Conservation (phyloP, 2,329 filamentous ascomycete species). For the Parascedosporium putredinis region DNA sequence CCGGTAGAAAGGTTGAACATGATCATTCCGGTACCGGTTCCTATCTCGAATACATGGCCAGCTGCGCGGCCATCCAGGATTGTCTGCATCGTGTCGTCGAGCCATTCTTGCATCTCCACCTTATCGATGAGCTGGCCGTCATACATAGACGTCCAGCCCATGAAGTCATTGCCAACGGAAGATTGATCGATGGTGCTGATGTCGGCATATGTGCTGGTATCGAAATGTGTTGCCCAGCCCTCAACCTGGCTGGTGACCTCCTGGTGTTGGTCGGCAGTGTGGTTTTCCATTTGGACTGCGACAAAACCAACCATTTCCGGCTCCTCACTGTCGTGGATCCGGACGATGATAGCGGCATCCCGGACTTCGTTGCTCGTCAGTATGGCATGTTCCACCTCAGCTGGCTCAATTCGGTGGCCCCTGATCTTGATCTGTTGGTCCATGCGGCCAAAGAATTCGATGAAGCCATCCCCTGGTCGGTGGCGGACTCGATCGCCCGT, state of each 20-base stretch:
- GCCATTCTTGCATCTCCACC: background rate
- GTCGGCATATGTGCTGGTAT: background rate
- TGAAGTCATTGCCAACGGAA: conserved; percentile 11
- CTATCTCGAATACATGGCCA: conserved; percentile 19
- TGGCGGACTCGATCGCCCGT: conserved; percentile 11
- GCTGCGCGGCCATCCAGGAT: conserved; percentile 12
- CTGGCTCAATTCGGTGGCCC: background rate
- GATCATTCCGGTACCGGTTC: conserved; percentile 21
- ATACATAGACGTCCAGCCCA: conserved; percentile 23
- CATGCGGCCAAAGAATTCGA: conserved; percentile 10
- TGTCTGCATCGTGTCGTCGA: conserved; percentile 17
- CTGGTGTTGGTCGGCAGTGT: background rate
- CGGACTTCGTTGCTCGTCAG: background rate
- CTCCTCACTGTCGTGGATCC: background rate
- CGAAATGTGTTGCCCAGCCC: background rate
- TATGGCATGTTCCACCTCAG: background rate
- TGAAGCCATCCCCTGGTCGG: conserved; percentile 7
- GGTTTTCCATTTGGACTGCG: background rate
- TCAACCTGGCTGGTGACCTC: background rate
- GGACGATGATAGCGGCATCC: background rate
- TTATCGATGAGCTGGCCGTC: conserved; percentile 12
- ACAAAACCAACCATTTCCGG: background rate
- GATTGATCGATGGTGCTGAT: background rate
- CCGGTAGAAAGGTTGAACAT: conserved; percentile 17
- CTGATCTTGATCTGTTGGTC: conserved; percentile 3